phyloP scores from a whole-genome alignment of 139 green algal genomes.

The Mesotaenium endlicherianum region DNA sequence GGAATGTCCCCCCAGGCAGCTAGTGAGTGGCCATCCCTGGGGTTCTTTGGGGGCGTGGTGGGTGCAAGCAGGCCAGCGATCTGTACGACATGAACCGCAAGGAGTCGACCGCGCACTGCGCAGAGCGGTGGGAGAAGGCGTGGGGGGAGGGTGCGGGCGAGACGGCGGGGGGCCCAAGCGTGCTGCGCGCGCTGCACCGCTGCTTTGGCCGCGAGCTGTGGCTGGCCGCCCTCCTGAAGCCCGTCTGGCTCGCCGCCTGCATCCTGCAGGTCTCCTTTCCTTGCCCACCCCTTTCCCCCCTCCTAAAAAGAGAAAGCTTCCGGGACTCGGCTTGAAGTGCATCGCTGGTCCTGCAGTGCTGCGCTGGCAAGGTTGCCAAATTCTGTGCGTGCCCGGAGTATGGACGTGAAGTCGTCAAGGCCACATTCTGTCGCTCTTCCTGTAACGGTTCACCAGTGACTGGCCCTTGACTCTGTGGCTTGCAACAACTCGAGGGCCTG shows the following conservation, averaged over 20 bases:
- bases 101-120: background rate
- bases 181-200: background rate
- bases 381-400: no score
- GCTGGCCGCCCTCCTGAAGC: background rate
- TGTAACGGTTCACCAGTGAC: no score
- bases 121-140: background rate
- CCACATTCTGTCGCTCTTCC: no score
- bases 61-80: background rate
- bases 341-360: no score
- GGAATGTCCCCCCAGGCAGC: no score
- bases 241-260: slow-evolving; percentile 15
- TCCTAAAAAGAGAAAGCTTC: no score
- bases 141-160: background rate
- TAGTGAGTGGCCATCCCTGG: background rate
- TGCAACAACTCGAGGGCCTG: no score
- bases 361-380: no score
- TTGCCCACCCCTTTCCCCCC: background rate
- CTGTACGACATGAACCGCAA: slow-evolving; percentile 18
- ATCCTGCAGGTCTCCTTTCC: slow-evolving; percentile 27
- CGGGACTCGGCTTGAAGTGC: no score
- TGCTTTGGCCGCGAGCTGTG: slow-evolving; percentile 21
- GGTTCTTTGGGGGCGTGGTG: no score
- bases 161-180: background rate
- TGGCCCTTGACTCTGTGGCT: no score
- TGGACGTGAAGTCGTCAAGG: no score